Conservation (phyloP, 164 flowering plant genomes). For the Saururus chinensis region DNA sequence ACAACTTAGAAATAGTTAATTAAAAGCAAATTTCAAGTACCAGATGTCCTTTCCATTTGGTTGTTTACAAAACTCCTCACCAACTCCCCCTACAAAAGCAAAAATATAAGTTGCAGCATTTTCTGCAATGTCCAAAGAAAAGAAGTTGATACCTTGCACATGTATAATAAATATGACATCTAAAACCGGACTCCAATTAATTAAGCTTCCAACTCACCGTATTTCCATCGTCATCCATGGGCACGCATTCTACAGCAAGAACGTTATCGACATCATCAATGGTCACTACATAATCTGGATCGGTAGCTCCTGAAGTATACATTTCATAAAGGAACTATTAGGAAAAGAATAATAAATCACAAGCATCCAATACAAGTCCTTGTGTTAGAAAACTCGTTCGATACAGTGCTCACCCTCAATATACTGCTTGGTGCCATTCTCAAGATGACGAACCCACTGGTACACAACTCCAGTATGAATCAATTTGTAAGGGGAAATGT, state of each 20-base stretch:
- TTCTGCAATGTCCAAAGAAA: not conserved
- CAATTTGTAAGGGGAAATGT: not conserved
- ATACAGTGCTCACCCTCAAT: constrained; percentile 62
- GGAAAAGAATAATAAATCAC: not conserved
- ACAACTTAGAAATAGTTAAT: no score
- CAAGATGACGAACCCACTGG: constrained; percentile 96
- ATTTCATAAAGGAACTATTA: not conserved
- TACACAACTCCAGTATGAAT: constrained; percentile 9
- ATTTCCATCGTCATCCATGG: constrained; percentile 81
- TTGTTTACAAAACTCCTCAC: constrained; percentile 82
- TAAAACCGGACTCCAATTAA: not conserved
- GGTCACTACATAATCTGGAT: constrained; percentile 91
- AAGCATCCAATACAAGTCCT: not conserved
- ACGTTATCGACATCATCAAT: constrained; percentile 94
- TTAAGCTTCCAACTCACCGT: constrained; percentile 43
- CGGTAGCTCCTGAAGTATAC: constrained; percentile 67
- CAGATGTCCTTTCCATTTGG: constrained; percentile 81
- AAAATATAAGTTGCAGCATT: not conserved
- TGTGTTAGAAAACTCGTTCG: no score
- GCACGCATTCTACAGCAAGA: constrained; percentile 92
- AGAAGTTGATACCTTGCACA: no score
- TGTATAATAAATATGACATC: not conserved
- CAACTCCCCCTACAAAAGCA: constrained; percentile 60
- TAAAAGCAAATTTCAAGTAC: constrained; percentile 20
- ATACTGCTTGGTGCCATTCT: constrained; percentile 80